A percentile compares a stretch with the other conserved stretches of the same genome.
Evolutionary conservation across 495 filamentous ascomycete genomes (phyloP).

Genomic region (Neurospora pannonica): DNA sequence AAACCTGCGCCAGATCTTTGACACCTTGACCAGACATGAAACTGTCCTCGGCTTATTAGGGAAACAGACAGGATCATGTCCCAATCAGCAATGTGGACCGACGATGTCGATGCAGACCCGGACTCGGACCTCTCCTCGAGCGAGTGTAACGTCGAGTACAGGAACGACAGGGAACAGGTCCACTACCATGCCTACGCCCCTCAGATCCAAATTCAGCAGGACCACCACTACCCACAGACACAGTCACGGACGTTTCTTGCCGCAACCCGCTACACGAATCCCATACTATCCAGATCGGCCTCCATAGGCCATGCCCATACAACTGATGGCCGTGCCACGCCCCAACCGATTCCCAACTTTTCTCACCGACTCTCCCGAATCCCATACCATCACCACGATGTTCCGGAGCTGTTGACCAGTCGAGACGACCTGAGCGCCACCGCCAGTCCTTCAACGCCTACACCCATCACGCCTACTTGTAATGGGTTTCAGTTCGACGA

Average conservation of each 20-base stretch:
- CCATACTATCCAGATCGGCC: neutral
- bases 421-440: neutral
- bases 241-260: neutral
- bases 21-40: neutral
- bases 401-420: neutral
- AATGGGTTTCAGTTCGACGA: neutral
- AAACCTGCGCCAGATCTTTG: neutral
- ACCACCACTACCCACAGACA: neutral
- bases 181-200: neutral
- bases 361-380: neutral
- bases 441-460: neutral
- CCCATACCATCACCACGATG: neutral
- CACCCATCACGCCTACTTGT: neutral
- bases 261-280: neutral
- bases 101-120: neutral
- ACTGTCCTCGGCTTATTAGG: neutral
- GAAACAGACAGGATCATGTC: neutral
- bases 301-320: neutral
- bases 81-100: neutral
- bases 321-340: neutral
- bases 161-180: neutral
- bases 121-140: neutral
- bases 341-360: neutral
- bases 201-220: neutral
- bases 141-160: neutral